Evolutionary conservation across 192 early-diverging fungal genomes (phyloP), one percentile per base, ranked within the genome.

Genomic region (Mortierella antarctica): DNA sequence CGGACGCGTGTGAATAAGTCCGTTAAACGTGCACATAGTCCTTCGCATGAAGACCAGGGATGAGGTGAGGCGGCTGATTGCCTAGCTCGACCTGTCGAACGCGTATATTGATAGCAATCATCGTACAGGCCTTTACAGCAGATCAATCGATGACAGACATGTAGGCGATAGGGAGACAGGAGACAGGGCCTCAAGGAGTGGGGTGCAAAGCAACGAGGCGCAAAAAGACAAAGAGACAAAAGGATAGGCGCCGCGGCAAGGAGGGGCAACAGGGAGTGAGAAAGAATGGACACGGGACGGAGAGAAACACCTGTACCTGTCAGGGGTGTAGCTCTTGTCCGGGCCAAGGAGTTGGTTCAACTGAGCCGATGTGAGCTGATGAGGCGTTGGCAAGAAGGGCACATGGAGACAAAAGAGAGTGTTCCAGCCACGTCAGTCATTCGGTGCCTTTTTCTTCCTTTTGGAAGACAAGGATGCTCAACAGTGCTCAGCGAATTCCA

Each of bases 341-440:
- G 70, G 15, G 2, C 18, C 62, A 56, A 80, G 50, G 13, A 71
- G 31, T 13, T 72, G 44, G 46, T 71, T 80, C 76, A 80, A 42
- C 51, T 80, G 62, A 47, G 53, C 60, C 44, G 76, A 80, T 4
- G 76, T 49, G 57, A 80, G 59, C 76, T 80, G 51, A 17, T 48
- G 14, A 21, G 10, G 39, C 51, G 49, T 50, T 45, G 62, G 39
- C 54, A 57, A 61, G 59, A 61, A n/a, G 4, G 50, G 50, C 13
- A 12, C n/a, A 44, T 44, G 41, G 61, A n/a, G 21, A 64, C 41
- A 46, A 45, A 66, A 62, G 17, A 15, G 45, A 45, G 31, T 31
- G 31, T 31, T 31, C 31, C 31, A 31, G 31, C 31, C 31, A 31
- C 3, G 31, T 31, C 31, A 31, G 31, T 31, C 31, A 31, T 31